Evolutionary conservation across 2,329 filamentous ascomycete genomes (phyloP).

Genomic region (Alternaria sp.): DNA sequence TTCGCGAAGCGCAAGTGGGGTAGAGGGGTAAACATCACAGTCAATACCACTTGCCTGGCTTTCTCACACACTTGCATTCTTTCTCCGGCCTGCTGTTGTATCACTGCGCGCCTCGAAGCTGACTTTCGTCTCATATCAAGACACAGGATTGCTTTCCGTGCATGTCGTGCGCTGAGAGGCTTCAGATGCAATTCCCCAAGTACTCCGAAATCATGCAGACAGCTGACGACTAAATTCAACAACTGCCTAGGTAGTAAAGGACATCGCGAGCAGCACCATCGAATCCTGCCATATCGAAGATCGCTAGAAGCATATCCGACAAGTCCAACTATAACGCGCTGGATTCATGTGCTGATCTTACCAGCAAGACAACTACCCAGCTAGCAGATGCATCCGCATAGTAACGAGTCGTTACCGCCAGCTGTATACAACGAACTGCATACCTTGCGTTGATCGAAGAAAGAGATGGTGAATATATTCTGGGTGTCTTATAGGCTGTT

Average conservation of each 20-base stretch:
- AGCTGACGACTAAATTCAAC: too few relatives aligned
- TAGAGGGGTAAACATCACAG: slow-evolving; percentile 1
- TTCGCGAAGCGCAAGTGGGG: not conserved
- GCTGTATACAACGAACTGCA: fast-evolving
- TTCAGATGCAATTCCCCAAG: not conserved
- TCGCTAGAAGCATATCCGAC: not conserved
- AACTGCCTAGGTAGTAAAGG: fast-evolving
- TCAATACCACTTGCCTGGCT: not conserved
- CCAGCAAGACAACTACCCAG: not conserved
- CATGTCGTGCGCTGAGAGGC: too few relatives aligned
- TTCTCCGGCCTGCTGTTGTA: not conserved
- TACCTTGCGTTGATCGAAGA: fast-evolving
- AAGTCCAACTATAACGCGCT: not conserved
- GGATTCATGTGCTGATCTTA: not conserved
- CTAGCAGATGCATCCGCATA: not conserved
- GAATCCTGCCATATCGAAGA: not conserved
- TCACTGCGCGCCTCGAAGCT: not conserved
- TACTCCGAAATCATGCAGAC: not conserved
- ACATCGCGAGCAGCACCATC: fast-evolving
- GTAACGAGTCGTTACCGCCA: fast-evolving
- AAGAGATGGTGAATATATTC: not conserved
- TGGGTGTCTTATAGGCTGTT: not conserved
- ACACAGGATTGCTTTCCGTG: too few relatives aligned
- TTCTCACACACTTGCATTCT: not conserved
- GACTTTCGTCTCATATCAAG: not conserved